Evolutionary conservation across 2,329 filamentous ascomycete genomes (phyloP).

Genomic region (Rutstroemia sp.): DNA sequence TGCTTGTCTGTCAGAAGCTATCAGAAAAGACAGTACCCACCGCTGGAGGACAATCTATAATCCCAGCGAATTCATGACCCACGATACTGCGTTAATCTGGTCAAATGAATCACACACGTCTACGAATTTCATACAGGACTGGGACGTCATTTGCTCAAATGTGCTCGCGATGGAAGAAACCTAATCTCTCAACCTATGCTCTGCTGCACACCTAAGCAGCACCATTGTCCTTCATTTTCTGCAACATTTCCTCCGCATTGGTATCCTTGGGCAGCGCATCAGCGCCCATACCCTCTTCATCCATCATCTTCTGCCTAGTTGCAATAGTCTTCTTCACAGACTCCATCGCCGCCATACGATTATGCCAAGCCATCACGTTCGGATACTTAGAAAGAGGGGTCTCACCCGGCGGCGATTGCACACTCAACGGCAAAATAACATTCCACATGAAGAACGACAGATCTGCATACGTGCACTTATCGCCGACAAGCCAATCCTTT

Average conservation of each 20-base stretch:
- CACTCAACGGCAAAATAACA: not conserved
- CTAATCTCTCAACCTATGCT: too few relatives aligned
- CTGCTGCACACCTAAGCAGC: not conserved
- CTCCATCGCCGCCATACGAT: not conserved
- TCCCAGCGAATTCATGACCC: too few relatives aligned
- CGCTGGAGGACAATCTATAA: too few relatives aligned
- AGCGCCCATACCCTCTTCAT: not conserved
- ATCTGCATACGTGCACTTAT: constrained; percentile 34
- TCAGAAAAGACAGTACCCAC: not conserved
- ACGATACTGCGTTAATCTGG: too few relatives aligned
- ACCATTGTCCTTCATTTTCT: not conserved
- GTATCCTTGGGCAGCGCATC: not conserved
- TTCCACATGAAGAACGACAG: constrained; percentile 31
- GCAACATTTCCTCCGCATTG: not conserved
- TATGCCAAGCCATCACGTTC: not conserved
- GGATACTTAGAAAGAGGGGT: not conserved
- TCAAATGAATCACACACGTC: too few relatives aligned
- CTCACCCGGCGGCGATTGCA: not conserved
- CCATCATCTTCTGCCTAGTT: not conserved
- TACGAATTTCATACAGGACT: too few relatives aligned
- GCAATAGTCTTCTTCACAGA: not conserved
- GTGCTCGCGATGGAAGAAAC: too few relatives aligned
- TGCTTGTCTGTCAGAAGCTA: not conserved
- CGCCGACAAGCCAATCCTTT: constrained; percentile 30
- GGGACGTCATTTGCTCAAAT: too few relatives aligned